Base-by-base conservation (phyloP, 2,329 filamentous ascomycete genomes). In the Alternaria sp. region DNA sequence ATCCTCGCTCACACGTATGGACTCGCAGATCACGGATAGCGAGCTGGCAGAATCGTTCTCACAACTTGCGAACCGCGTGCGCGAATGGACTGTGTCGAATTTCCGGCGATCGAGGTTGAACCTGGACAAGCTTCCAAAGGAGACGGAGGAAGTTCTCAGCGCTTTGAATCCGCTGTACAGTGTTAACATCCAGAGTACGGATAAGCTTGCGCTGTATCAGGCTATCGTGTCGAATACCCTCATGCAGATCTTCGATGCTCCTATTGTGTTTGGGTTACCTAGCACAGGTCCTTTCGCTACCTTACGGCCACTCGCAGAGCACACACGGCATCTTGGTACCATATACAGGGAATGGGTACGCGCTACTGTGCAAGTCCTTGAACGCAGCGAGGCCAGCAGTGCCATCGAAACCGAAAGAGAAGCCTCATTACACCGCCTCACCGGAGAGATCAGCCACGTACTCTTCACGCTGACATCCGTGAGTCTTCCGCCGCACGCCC, bases 11-110 rank as follows among this genome's bases (percentile, higher is more conserved):
- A 91, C 90, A 10, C 82, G 89, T 30, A 83, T 85, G 53, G 87
- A 88, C 28, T 86, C 86, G 21, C 87, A 89, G 65, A 78, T 82
- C 49, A 89, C 88, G 65, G 91, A 93, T 71, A 88, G 90, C 76
- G 87, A 88, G 11, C 86, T 93, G 73, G 86, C 83, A 3, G 87
- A 90, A 54, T 83, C 84, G 10, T 87, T 91, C 82, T 83, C 85
- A 53, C 83, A 85, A 61, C 76, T 93, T 50, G 87, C 87, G 19
- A 90, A 92, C 70, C 87, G 89, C 23, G 79, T 92, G 69, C 90
- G 92, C 79, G 92, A 93, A 70, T 93, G 90, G 90, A 87, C 90
- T 4, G 88, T 93, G 69, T 85, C 87, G 25, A 87, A 91, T 74
- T 93, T 91, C 67, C 84, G 90, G 55, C 87, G 86, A 65, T 84